These are phyloP conservation scores for Phaeolepiota aurea DNA, from an alignment of 768 basidiomycete species.

Conservation along the genomic window DNA sequence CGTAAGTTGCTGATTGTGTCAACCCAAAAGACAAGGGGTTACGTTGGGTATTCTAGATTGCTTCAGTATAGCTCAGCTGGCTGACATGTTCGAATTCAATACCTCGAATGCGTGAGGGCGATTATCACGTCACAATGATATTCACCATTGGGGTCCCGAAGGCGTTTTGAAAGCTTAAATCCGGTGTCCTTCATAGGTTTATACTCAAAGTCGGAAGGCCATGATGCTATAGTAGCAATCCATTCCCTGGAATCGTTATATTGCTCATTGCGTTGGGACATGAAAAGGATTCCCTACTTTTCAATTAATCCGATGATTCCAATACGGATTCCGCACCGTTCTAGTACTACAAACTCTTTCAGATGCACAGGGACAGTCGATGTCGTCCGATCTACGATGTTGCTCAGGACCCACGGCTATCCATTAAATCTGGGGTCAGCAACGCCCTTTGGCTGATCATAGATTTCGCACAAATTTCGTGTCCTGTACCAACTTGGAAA, in stretches of 20 bases:
- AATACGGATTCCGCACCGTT: constrained; percentile 60
- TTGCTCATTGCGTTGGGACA: neutral
- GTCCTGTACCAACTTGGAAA: constrained; percentile 55
- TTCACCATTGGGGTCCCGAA: constrained; percentile 65
- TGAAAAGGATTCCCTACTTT: constrained; percentile 34
- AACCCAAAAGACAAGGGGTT: too few relatives aligned
- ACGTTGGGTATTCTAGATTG: too few relatives aligned
- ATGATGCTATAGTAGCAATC: constrained; percentile 82
- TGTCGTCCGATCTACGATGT: constrained; percentile 69
- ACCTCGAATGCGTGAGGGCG: constrained; percentile 81
- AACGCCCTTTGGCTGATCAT: too few relatives aligned
- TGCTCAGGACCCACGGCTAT: constrained; percentile 87
- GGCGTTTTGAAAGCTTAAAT: constrained; percentile 57
- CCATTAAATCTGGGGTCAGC: neutral
- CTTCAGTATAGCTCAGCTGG: too few relatives aligned
- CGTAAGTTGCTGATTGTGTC: neutral
- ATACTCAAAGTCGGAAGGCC: constrained; percentile 76
- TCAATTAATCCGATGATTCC: constrained; percentile 87
- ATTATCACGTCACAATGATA: constrained; percentile 76
- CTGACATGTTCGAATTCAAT: too few relatives aligned
- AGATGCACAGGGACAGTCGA: constrained; percentile 53
- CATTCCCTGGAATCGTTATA: constrained; percentile 51
- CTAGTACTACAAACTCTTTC: constrained; percentile 55
- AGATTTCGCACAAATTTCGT: constrained; percentile 56
- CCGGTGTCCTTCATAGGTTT: constrained; percentile 69